Base-by-base conservation (phyloP, 2,329 filamentous ascomycete species). In the Emergomyces africanus region DNA sequence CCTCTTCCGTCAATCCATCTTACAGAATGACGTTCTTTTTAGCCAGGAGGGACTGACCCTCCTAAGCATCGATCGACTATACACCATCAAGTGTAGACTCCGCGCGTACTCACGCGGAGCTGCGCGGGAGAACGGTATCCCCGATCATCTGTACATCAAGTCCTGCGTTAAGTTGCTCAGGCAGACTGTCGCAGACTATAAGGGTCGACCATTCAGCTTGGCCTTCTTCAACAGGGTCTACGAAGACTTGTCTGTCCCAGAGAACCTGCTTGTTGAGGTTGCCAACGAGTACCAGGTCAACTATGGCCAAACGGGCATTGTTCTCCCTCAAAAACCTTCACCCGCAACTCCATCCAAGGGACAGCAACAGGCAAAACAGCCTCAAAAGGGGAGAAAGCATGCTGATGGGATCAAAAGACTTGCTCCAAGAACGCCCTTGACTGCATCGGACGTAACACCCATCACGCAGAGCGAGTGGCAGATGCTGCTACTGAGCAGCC, bases 1-100 rank as follows among this genome's bases (percentile, higher is more conserved):
- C 61, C 68, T 76, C 5, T 67, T 75, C 44, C 68, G 73, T 57
- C 73, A 75, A 60, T 76, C 74, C 6, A 71, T 77, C 46, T 62
- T 73, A 44, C 75, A 77, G 61, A 75, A 76, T 59, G 73, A 77
- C 57, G 70, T 76, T 39, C 66, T 76, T 39, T 76, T 75, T 66
- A 73, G 70, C 59, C 71, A 73, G 50, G 75, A 77, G 60, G 75
- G 74, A 1, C 64, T 77, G 39, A 75, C 74, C 0, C 62, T 77
- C 8, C 67, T 77, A 12, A 75, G 71, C 57, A 72, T 76, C 62
- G 74, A 77, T 64, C 73, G 74, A 44, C 73, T 77, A 59, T 76
- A 75, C 59, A 75, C 71, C 15, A 70, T 77, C 61, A 77, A 77
- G 61, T 72, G 72, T 35, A 67, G 72, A 18, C 68, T 77, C 8